Percentiles rank a stretch among this genome's conserved stretches.
These are phyloP conservation scores for Colletotrichum euphorbiae DNA, from an alignment of 2,329 filamentous ascomycete genomes.

Conservation along the genomic window DNA sequence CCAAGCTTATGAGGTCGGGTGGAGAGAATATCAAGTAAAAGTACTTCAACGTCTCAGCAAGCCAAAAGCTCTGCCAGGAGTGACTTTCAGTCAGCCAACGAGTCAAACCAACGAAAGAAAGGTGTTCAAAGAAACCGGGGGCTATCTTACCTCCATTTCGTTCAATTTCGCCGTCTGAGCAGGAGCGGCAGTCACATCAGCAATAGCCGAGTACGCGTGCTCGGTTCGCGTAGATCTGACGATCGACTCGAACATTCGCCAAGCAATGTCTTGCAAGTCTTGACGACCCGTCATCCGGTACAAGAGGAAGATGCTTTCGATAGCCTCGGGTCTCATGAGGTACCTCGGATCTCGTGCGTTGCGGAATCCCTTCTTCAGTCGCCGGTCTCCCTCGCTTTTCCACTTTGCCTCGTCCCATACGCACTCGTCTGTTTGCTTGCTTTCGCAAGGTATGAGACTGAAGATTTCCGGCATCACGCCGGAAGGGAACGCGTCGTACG, in stretches of 20 bases:
- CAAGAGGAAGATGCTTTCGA: constrained; percentile 65
- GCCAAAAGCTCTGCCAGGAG: constrained; percentile 72
- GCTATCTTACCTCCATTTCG: constrained; percentile 47
- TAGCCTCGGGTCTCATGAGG: constrained; percentile 62
- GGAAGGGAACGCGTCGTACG: constrained; percentile 59
- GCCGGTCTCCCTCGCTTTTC: constrained; percentile 42
- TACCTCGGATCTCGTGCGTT: constrained; percentile 64
- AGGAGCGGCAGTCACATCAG: constrained; percentile 61
- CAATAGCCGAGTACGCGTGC: constrained; percentile 61
- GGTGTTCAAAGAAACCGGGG: background rate
- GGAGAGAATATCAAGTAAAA: constrained; percentile 79
- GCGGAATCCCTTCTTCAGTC: constrained; percentile 68
- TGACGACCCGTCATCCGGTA: constrained; percentile 63
- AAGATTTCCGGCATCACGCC: constrained; percentile 66
- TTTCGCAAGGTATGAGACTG: constrained; percentile 55
- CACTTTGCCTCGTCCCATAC: constrained; percentile 52
- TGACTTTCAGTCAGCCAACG: background rate
- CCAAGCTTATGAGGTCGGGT: constrained; percentile 71
- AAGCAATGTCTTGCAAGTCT: constrained; percentile 62
- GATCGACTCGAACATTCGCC: constrained; percentile 64
- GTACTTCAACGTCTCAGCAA: constrained; percentile 80
- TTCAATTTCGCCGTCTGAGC: constrained; percentile 58
- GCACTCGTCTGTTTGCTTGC: constrained; percentile 51
- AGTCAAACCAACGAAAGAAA: constrained; percentile 21
- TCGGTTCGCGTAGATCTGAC: constrained; percentile 58